Conservation (phyloP, 176 grass and related monocot species). For the Lolium rigidum region DNA sequence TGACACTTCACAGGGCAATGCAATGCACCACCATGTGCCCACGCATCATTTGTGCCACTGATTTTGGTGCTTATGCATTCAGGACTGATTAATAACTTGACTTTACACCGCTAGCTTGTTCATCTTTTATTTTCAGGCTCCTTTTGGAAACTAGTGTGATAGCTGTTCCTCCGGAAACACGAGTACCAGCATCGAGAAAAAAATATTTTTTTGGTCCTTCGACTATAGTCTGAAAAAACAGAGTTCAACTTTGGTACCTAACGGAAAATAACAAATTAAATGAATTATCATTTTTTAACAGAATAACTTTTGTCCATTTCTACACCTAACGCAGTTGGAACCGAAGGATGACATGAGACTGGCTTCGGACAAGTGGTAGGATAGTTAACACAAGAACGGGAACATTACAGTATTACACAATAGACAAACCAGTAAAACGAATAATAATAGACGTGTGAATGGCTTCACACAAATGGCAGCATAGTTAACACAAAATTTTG, state of each 20-base stretch:
- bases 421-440: background rate
- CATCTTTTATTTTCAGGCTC: background rate
- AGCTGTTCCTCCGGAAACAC: background rate
- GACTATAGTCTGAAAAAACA: background rate
- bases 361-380: background rate
- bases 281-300: background rate
- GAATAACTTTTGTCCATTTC: background rate
- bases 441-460: no score
- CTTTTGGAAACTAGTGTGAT: conserved; percentile 1
- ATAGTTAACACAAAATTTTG: no score
- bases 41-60: background rate
- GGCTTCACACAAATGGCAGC: no score
- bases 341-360: background rate
- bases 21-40: conserved; percentile 15
- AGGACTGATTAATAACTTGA: background rate
- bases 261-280: background rate
- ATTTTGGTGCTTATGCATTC: background rate
- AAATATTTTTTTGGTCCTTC: background rate
- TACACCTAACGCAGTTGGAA: background rate
- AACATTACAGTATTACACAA: background rate
- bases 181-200: background rate
- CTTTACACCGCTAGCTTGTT: background rate
- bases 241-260: background rate
- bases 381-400: background rate
- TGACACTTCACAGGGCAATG: conserved; percentile 17